Base-by-base conservation (phyloP, 1,284 basidiomycete species). In the Fereydounia khargensis region DNA sequence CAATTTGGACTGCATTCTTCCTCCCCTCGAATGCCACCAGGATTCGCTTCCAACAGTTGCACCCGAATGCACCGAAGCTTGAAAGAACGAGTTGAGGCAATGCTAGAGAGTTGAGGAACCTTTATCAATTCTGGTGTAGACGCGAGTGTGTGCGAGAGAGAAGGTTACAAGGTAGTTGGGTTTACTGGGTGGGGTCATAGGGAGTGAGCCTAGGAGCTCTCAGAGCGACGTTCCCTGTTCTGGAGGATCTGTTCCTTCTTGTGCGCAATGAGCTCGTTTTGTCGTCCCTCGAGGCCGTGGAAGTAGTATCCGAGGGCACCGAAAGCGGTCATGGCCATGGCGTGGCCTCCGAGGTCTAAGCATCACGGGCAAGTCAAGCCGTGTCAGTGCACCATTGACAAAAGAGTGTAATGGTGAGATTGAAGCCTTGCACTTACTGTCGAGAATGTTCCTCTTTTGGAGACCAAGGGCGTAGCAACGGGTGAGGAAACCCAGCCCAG, bases 401-500 rank as follows among this genome's bases (percentile, higher is more conserved):
- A 41, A 11, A 9, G 13, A 22, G n/a, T 16, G 19, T n/a, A 17
- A 19, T n/a, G 25, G 17, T 6, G 8, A 31, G 16, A 22, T 3
- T 8, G 2, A 21, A 32, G 16, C 22, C n/a, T 4, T 13, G 2
- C 3, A 73, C 72, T 52, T 43, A 74, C 72, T 73, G 28, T 74
- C 72, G 14, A 74, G 61, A 36, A 73, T 68, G 58, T 73, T 73
- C 22, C 72, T 44, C 63, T 70, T 71, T 52, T 74, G 72, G 33
- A 74, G 44, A 37, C 70, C 72, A 16, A 74, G 65, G 5, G 67
- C 68, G 31, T 68, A 73, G 62, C 69, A 73, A 22, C 72, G 63
- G 37, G 72, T 71, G 25, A 71, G 42, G 50, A 74, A 73, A 9
- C 72, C 72, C 35, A 73, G 50, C 8, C 69, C 63, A 27, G 72